Evolutionary conservation across 305 asterid genomes (phyloP), one percentile per base, ranked within the genome.

Genomic region (Rubia tinctorum): DNA sequence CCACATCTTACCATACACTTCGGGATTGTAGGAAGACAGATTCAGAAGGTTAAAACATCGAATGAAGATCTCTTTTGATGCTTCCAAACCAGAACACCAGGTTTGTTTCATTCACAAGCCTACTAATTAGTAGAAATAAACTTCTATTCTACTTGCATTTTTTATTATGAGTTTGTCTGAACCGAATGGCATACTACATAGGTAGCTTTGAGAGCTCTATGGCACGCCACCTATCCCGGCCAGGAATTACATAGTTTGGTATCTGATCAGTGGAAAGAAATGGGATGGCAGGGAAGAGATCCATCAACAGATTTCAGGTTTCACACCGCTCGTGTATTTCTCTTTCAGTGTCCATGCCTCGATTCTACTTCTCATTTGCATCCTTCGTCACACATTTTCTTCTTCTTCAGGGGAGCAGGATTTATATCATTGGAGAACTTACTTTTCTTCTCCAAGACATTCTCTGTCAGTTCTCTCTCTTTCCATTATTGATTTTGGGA

Each of bases 201-300:
- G 96, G 89, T 85, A 39, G 92, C 89, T 71, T 82, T 91, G 84
- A 88, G 80, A 85, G 94, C 96, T 59, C 82, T 91, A 68, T 91
- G 97, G 97, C 80, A 76, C 55, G 90, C 92, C 59, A 82, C 97
- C 30, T 91, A 85, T 75, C 96, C 96, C 49, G 90, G 82, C 23
- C 82, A 79, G 79, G 83, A 89, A 83, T 82, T 91, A 37, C 83
- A 76, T 18, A 76, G 86, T 83, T 84, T 91, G 85, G 80, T 89
- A 79, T 91, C 94, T 71, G 94, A 88, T 71, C 92, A 86, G 79
- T 89, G 97, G 97, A 91, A 91, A 80, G 84, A 91, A 78, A 91
- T 91, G 97, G 97, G 97, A 73, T 91, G 93, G 97, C 97, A 90
- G 80, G 95, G 97, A 58, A 89, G 90, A 81, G 95, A 90, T 81